A percentile compares a stretch with the other conserved stretches of the same genome.
phyloP scores from a whole-genome alignment of 768 basidiomycete species.

The Cystobasidium ongulense region DNA sequence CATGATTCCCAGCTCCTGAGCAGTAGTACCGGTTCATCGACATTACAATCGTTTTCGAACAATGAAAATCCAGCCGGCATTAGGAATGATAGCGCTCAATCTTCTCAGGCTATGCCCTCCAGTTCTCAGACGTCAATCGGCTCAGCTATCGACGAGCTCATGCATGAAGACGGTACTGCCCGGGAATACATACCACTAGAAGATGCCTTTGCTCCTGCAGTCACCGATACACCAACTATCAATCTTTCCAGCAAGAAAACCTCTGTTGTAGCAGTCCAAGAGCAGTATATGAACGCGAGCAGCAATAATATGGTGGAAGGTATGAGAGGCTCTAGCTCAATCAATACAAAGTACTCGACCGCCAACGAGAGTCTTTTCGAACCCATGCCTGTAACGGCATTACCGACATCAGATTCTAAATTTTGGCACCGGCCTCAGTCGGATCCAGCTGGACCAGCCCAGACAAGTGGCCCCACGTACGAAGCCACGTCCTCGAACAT shows the following conservation, averaged over 20 bases:
- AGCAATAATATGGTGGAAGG: no score
- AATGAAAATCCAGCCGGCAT: no score
- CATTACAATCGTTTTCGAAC: no score
- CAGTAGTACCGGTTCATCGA: no score
- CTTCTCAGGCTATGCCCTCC: neutral
- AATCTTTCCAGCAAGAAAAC: neutral
- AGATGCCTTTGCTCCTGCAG: neutral
- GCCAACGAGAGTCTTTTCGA: neutral
- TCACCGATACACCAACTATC: neutral
- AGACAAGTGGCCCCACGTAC: neutral
- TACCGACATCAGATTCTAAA: neutral
- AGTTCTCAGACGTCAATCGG: neutral
- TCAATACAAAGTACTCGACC: no score
- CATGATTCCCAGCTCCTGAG: no score
- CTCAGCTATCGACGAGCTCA: neutral
- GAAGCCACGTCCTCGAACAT: neutral
- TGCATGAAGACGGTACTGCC: neutral
- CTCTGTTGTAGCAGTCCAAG: neutral
- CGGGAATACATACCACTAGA: neutral
- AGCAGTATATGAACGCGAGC: neutral
- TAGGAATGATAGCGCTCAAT: no score
- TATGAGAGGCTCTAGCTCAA: no score
- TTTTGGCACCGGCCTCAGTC: neutral
- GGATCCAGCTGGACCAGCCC: neutral
- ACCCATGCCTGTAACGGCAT: no score